Conservation (phyloP, 192 early-diverging fungal species). For the Podila clonocystis region DNA sequence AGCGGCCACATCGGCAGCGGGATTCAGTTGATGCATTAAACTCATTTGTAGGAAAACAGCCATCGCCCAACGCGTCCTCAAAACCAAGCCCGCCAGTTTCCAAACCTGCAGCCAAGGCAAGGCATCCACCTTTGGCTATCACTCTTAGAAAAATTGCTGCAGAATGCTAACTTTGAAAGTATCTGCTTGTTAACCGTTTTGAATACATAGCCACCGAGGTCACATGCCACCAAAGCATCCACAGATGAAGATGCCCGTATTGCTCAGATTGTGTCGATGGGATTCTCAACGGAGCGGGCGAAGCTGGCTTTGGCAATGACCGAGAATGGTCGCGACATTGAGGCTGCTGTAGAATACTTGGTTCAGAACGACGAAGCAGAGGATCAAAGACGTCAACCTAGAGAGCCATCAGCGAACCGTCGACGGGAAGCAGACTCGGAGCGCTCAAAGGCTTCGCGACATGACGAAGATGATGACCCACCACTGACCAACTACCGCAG, state of each 20-base stretch:
- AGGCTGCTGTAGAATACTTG: slow-evolving; percentile 61
- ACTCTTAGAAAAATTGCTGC: not conserved
- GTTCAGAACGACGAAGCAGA: slow-evolving; percentile 53
- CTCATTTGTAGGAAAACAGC: slow-evolving; percentile 43
- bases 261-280: slow-evolving; percentile 82
- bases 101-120: slow-evolving; percentile 6
- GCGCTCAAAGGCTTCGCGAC: too few species aligned
- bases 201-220: not conserved
- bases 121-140: not conserved
- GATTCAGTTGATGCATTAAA: slow-evolving; percentile 36
- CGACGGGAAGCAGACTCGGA: too few species aligned
- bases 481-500: slow-evolving; percentile 28
- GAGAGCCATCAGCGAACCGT: slow-evolving; percentile 12
- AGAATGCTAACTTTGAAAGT: too few species aligned
- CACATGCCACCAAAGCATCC: slow-evolving; percentile 1
- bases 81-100: slow-evolving; percentile 17
- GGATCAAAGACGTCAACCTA: slow-evolving; percentile 4
- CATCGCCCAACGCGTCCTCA: slow-evolving; percentile 17
- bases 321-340: slow-evolving; percentile 67
- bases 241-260: slow-evolving; percentile 59
- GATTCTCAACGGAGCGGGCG: slow-evolving; percentile 76
- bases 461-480: slow-evolving; percentile 28
- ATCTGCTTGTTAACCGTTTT: too few species aligned
- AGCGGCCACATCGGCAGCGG: slow-evolving; percentile 14
- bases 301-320: slow-evolving; percentile 75